These are phyloP conservation scores for Gloeostereum incarnatum DNA, from an alignment of 768 basidiomycete species.

Conservation along the genomic window DNA sequence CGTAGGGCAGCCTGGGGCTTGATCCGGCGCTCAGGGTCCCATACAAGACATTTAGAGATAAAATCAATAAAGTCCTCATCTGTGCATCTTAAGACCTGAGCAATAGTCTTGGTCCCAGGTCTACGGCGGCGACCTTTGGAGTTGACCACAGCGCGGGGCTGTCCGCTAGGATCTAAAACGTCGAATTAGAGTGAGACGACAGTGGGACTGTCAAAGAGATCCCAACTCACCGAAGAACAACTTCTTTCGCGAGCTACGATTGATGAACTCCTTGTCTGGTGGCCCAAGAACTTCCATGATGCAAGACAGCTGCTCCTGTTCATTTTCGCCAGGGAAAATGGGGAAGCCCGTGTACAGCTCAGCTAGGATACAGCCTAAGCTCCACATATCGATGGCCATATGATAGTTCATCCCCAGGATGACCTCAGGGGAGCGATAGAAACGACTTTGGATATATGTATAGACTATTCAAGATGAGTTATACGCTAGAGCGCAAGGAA, in stretches of 20 bases:
- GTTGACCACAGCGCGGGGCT: conserved; percentile 88
- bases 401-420: conserved; percentile 99
- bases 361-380: conserved; percentile 94
- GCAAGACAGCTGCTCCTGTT: conserved; percentile 95
- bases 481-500: not conserved
- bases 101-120: conserved; percentile 85
- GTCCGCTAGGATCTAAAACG: conserved; percentile 77
- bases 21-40: conserved; percentile 95
- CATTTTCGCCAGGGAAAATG: conserved; percentile 98
- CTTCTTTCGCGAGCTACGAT: conserved; percentile 87
- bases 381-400: conserved; percentile 99
- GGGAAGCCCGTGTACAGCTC: conserved; percentile 97
- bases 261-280: conserved; percentile 92
- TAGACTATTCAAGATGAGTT: conserved; percentile 54
- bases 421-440: conserved; percentile 99
- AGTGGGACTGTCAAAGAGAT: not conserved
- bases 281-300: conserved; percentile 99
- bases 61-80: conserved; percentile 97
- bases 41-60: conserved; percentile 91
- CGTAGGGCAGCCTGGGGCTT: conserved; percentile 91
- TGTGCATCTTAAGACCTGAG: conserved; percentile 83
- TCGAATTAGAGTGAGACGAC: conserved; percentile 3
- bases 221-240: conserved; percentile 82
- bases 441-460: conserved; percentile 98
- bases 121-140: conserved; percentile 91